Percentiles rank a stretch among this genome's conserved stretches.
Evolutionary conservation across 2,329 filamentous ascomycete genomes (phyloP).

Genomic region (Colletotrichum sp.): DNA sequence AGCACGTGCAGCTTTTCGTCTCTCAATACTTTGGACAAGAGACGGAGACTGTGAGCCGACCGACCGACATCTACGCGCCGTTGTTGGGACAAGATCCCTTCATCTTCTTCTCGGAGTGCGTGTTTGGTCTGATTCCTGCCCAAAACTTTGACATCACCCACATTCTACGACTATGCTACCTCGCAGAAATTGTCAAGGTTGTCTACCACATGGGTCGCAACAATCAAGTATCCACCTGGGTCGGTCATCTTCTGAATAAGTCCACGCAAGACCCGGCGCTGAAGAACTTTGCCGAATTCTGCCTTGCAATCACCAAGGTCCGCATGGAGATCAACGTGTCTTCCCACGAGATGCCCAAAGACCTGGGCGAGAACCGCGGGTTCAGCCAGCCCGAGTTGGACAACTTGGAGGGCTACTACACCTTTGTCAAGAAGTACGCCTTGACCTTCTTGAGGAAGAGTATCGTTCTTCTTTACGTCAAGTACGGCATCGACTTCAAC

Average conservation of each 20-base stretch:
- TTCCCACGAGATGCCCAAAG: constrained; percentile 32
- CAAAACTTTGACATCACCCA: constrained; percentile 78
- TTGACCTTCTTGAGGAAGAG: constrained; percentile 89
- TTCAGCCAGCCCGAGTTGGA: constrained; percentile 63
- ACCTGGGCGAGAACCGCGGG: constrained; percentile 44
- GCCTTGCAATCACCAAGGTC: constrained; percentile 50
- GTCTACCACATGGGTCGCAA: constrained; percentile 65
- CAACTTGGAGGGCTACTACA: constrained; percentile 59
- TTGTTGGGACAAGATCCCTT: constrained; percentile 76
- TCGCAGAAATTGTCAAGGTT: constrained; percentile 89
- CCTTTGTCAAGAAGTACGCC: constrained; percentile 79
- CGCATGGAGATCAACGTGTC: constrained; percentile 45
- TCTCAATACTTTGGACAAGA: constrained; percentile 55
- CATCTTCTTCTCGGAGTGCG: constrained; percentile 80
- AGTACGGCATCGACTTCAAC: constrained; percentile 88
- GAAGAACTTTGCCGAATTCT: constrained; percentile 62
- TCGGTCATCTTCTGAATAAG: constrained; percentile 48
- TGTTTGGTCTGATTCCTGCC: constrained; percentile 71
- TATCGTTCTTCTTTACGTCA: constrained; percentile 82
- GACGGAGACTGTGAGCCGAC: constrained; percentile 42
- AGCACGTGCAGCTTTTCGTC: constrained; percentile 79
- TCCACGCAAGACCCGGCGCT: constrained; percentile 51
- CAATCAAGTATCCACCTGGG: constrained; percentile 55
- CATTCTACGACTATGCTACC: constrained; percentile 83
- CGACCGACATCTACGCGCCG: constrained; percentile 56